Conservation (phyloP, 805 yeast species). For the Zygosaccharomyces bailii region DNA sequence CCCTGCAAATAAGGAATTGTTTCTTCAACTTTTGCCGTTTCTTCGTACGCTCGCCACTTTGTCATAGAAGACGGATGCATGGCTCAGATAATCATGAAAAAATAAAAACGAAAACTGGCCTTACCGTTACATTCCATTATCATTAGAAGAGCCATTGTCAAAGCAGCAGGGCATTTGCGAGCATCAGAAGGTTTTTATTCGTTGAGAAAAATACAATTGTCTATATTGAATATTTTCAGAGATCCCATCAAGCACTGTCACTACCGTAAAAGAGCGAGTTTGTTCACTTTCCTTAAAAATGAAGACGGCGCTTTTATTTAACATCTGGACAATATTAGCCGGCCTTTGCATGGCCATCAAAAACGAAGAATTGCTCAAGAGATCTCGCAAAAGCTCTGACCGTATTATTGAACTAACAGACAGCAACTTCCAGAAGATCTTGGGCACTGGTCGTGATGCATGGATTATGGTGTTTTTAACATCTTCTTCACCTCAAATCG, state of each 20-base stretch:
- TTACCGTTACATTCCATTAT: neutral
- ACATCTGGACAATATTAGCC: slow-evolving; percentile 9
- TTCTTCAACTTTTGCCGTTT: neutral
- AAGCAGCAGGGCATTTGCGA: neutral
- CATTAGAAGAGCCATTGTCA: neutral
- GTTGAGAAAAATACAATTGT: neutral
- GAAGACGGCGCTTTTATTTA: slow-evolving; percentile 10
- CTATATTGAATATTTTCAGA: too few relatives aligned
- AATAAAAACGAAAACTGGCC: neutral
- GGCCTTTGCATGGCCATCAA: slow-evolving; percentile 20
- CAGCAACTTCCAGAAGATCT: slow-evolving; percentile 51
- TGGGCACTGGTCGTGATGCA: slow-evolving; percentile 64
- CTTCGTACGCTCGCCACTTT: slow-evolving; percentile 7
- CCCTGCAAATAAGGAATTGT: slow-evolving; percentile 1
- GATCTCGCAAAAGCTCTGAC: slow-evolving; percentile 30
- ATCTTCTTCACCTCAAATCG: slow-evolving; percentile 67
- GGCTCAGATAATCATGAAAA: neutral
- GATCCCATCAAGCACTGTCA: neutral
- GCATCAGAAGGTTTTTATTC: neutral
- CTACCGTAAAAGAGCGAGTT: neutral
- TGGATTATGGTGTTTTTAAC: slow-evolving; percentile 69
- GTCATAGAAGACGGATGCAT: slow-evolving; percentile 6
- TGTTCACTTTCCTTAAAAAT: neutral
- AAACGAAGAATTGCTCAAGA: slow-evolving; percentile 27
- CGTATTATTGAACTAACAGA: slow-evolving; percentile 53